Evolutionary conservation across 164 flowering plant species (phyloP), one percentile per base, ranked within the genome.

Genomic region (Piper longum): DNA sequence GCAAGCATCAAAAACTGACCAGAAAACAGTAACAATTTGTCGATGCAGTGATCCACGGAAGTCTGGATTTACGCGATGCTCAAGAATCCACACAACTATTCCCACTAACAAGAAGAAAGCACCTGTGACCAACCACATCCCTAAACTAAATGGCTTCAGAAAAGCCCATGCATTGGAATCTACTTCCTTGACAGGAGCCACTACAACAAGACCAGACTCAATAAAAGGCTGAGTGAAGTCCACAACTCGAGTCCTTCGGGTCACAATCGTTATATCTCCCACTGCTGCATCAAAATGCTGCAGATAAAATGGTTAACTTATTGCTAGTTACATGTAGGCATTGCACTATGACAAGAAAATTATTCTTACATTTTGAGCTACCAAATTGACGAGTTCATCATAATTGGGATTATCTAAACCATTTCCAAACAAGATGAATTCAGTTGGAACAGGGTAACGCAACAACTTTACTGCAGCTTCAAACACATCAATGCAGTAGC

Each of bases 161-260:
- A 92, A 92, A 67, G 95, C 81, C 98, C 96, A 92, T 41, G 93
- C 78, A 67, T 78, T 86, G 42, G 87, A 79, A 61, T 83, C 79
- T 40, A 17, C 60, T 69, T 75, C 66, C 70, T 69, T 83, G 48
- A 89, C 84, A 36, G 93, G 82, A 72, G 82, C 87, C 65, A 92
- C 96, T 16, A 92, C 74, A 42, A 89, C 83, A 56, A 92, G 88
- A 57, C 98, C 98, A 11, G 98, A 87, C 69, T 79, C 91, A 74
- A 81, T 75, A 73, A 36, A 92, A 62, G 98, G 98, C 72, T 92
- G 98, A 3, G 98, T 89, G 63, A 89, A 92, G 69, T 92, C 98
- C 63, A 86, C 96, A 64, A 86, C 75, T 67, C 73, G 82, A 55
- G 95, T 89, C 72, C 98, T 76, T 67, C 86, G 85, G 68, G 98